Percentiles rank a stretch among this genome's conserved stretches.
These are phyloP conservation scores for Candida railenensis DNA, from an alignment of 805 yeast species.

Conservation along the genomic window DNA sequence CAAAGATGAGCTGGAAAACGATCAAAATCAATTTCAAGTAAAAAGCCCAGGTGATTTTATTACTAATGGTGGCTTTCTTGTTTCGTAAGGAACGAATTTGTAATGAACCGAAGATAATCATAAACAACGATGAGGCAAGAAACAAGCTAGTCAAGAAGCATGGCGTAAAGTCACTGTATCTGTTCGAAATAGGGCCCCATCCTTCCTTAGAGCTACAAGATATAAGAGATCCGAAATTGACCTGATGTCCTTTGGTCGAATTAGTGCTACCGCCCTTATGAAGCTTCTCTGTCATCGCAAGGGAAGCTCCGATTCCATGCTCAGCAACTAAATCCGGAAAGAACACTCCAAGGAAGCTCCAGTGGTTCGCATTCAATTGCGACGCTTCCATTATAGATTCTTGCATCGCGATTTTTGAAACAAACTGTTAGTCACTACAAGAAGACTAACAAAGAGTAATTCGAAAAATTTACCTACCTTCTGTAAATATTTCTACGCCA, in stretches of 20 bases:
- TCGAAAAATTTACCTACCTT: too few species aligned
- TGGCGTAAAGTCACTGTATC: slow-evolving; percentile 55
- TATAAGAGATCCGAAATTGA: not conserved
- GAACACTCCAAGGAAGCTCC: not conserved
- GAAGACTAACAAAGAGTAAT: too few species aligned
- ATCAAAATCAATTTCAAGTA: slow-evolving; percentile 42
- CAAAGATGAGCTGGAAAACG: slow-evolving; percentile 27
- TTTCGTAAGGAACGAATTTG: slow-evolving; percentile 34
- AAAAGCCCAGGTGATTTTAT: slow-evolving; percentile 37
- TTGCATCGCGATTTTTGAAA: slow-evolving; percentile 1
- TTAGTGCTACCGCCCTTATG: not conserved
- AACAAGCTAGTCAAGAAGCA: slow-evolving; percentile 59
- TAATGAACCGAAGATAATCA: slow-evolving; percentile 43
- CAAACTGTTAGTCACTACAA: too few species aligned
- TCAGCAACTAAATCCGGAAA: not conserved
- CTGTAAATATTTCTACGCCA: too few species aligned
- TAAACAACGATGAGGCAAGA: slow-evolving; percentile 37
- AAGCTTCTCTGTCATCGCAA: slow-evolving; percentile 15
- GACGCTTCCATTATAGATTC: not conserved
- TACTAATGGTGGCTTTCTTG: slow-evolving; percentile 20
- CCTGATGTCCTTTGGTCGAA: slow-evolving; percentile 10
- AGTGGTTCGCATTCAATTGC: not conserved
- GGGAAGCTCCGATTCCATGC: not conserved
- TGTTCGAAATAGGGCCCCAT: slow-evolving; percentile 37
- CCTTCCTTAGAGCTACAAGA: slow-evolving; percentile 43